phyloP scores from a whole-genome alignment of 2,329 filamentous ascomycete species.

The Pseudogymnoascus sp. region DNA sequence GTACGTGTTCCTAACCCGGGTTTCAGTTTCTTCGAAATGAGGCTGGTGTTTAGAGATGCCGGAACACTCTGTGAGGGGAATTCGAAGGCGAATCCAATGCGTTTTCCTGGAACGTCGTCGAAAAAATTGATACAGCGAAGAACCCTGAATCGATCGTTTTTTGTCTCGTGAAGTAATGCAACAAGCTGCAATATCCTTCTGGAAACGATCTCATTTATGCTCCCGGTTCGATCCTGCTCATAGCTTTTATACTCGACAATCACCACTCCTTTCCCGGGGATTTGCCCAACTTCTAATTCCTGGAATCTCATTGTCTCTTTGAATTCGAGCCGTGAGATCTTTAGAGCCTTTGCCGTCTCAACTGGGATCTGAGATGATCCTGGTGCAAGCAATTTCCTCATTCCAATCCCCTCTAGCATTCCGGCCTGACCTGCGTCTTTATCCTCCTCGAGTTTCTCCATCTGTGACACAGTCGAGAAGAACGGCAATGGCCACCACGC shows the following conservation, averaged over 20 bases:
- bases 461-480: not conserved
- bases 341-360: not conserved
- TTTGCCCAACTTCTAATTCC: not conserved
- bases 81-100: not conserved
- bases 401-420: not conserved
- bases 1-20: not conserved
- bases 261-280: not conserved
- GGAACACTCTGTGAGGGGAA: not conserved
- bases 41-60: not conserved
- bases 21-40: not conserved
- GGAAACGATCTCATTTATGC: not conserved
- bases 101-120: not conserved
- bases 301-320: not conserved
- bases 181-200: not conserved
- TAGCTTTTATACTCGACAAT: not conserved
- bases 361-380: not conserved
- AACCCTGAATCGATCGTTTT: not conserved
- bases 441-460: not conserved
- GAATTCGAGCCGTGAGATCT: not conserved
- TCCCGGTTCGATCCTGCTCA: not conserved
- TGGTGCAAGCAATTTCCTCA: not conserved
- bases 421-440: not conserved
- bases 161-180: not conserved
- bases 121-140: not conserved
- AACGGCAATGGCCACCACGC: not conserved